Evolutionary conservation across 2,329 filamentous ascomycete genomes (phyloP).

Genomic region (Stemphylium lycopersici): DNA sequence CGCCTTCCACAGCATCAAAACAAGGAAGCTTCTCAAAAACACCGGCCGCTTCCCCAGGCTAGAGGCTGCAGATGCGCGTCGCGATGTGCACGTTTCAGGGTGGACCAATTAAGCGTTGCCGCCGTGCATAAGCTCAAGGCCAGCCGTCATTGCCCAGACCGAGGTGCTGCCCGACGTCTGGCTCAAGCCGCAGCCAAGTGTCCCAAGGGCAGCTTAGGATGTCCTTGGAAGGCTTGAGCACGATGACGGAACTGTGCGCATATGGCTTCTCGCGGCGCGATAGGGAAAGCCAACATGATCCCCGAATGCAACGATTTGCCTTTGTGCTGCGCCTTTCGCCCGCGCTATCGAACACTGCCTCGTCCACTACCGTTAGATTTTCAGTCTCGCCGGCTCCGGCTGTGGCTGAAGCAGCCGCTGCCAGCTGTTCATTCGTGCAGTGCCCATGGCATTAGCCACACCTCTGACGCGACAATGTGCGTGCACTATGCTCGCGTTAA

Average conservation of each 20-base stretch:
- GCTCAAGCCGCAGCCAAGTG: constrained; percentile 25
- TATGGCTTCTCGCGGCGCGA: background rate
- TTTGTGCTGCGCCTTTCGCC: constrained; percentile 10
- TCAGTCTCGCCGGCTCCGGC: background rate
- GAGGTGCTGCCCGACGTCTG: background rate
- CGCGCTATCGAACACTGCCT: constrained; percentile 15
- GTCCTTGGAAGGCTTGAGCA: constrained; percentile 26
- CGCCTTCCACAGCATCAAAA: too few species aligned
- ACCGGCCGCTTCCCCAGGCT: constrained; percentile 7
- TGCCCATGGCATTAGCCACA: constrained; percentile 3
- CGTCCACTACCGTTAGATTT: background rate
- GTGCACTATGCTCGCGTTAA: constrained; percentile 9
- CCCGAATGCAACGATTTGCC: constrained; percentile 14
- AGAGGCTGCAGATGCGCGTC: background rate
- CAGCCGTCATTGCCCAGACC: constrained; percentile 13
- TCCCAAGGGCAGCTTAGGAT: constrained; percentile 3
- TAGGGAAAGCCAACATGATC: background rate
- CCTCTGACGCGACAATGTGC: constrained; percentile 5
- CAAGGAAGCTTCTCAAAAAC: background rate
- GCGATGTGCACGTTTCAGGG: constrained; percentile 4
- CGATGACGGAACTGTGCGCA: constrained; percentile 29
- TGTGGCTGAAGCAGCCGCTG: constrained; percentile 11
- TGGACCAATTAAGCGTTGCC: constrained; percentile 26
- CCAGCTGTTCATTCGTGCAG: constrained; percentile 5
- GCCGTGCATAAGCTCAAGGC: constrained; percentile 14